These are phyloP conservation scores for Diplocarpon mali DNA, from an alignment of 2,329 filamentous ascomycete genomes.

Conservation along the genomic window DNA sequence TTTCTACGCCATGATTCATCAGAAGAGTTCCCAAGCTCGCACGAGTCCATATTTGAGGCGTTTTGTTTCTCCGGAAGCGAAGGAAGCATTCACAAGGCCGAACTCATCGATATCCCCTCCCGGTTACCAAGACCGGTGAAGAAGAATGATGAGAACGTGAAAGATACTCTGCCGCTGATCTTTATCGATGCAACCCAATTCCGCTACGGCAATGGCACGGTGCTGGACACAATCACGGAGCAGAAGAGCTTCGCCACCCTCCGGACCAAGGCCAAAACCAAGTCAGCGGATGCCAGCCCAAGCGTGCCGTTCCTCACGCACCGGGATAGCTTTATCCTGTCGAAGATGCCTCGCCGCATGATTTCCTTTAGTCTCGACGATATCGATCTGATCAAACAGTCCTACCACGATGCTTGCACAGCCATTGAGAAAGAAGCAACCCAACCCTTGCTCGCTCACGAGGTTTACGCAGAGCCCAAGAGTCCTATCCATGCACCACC, in stretches of 20 bases:
- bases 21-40: constrained; percentile 28
- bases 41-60: constrained; percentile 31
- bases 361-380: constrained; percentile 30
- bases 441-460: constrained; percentile 13
- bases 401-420: constrained; percentile 23
- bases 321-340: constrained; percentile 21
- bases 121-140: constrained; percentile 3
- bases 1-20: constrained; percentile 28
- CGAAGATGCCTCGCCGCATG: constrained; percentile 24
- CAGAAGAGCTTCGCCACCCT: constrained; percentile 30
- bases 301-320: constrained; percentile 22
- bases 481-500: constrained; percentile 22
- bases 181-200: constrained; percentile 21
- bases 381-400: constrained; percentile 23
- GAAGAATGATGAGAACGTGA: constrained; percentile 14
- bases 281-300: constrained; percentile 21
- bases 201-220: constrained; percentile 31
- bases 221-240: constrained; percentile 32
- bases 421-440: constrained; percentile 16
- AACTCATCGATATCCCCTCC: constrained; percentile 10
- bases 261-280: constrained; percentile 19
- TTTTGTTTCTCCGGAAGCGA: constrained; percentile 28
- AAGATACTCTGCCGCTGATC: neutral
- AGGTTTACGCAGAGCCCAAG: constrained; percentile 26
- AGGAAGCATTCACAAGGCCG: constrained; percentile 15